These are phyloP conservation scores for Aspergillus novoparasiticus DNA, from an alignment of 2,329 filamentous ascomycete species.

Conservation along the genomic window DNA sequence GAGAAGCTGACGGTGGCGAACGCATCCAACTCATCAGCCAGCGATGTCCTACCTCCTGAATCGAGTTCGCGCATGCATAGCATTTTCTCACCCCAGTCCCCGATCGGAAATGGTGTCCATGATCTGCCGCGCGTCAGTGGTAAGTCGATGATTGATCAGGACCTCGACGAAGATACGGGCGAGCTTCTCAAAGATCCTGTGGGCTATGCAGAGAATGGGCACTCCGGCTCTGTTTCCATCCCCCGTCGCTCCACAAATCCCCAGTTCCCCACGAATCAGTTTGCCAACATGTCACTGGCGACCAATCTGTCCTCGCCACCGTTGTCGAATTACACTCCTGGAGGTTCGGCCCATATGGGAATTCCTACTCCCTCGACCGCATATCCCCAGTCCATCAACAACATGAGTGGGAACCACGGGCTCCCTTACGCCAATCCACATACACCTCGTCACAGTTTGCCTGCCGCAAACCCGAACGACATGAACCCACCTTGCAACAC, in stretches of 20 bases:
- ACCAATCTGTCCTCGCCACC: slow-evolving; percentile 64
- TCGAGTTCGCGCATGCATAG: slow-evolving; percentile 54
- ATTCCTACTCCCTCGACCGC: slow-evolving; percentile 55
- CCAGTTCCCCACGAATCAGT: slow-evolving; percentile 68
- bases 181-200: slow-evolving; percentile 65
- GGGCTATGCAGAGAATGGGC: slow-evolving; percentile 71
- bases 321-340: slow-evolving; percentile 56
- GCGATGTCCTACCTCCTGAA: slow-evolving; percentile 55
- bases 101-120: slow-evolving; percentile 56
- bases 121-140: slow-evolving; percentile 57
- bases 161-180: slow-evolving; percentile 65
- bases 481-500: slow-evolving; percentile 98
- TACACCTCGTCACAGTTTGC: slow-evolving; percentile 67
- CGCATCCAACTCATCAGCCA: slow-evolving; percentile 47
- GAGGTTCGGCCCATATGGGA: slow-evolving; percentile 50
- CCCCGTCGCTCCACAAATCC: slow-evolving; percentile 71
- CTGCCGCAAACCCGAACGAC: slow-evolving; percentile 89
- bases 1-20: slow-evolving; percentile 58
- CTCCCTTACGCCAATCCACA: slow-evolving; percentile 63
- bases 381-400: slow-evolving; percentile 62
- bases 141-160: slow-evolving; percentile 66
- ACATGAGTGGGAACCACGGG: slow-evolving; percentile 50
- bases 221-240: slow-evolving; percentile 42
- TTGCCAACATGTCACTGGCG: slow-evolving; percentile 71
- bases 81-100: slow-evolving; percentile 64